Percentiles rank a stretch among this genome's conserved stretches.
Evolutionary conservation across 306 rosid genomes (phyloP).

Genomic region (Prunus campanulata): DNA sequence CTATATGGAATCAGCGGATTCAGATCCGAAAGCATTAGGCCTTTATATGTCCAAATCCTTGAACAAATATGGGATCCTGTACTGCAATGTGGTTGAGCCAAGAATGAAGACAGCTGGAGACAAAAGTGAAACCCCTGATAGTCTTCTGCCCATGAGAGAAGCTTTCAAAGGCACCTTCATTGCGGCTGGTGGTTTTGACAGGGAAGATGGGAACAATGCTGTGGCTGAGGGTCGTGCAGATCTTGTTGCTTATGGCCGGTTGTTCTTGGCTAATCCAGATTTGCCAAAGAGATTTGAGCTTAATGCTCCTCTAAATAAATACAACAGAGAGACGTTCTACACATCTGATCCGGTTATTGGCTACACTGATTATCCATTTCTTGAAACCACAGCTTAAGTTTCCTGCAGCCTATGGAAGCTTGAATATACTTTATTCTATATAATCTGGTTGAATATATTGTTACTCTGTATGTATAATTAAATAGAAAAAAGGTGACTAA

Average conservation of each 20-base stretch:
- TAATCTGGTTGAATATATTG: too few species aligned
- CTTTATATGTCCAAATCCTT: slow-evolving; percentile 43
- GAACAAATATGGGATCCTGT: slow-evolving; percentile 40
- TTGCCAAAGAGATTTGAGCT: slow-evolving; percentile 47
- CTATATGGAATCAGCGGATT: slow-evolving; percentile 53
- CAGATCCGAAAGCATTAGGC: slow-evolving; percentile 59
- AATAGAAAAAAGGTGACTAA: too few species aligned
- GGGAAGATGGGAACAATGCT: slow-evolving; percentile 42
- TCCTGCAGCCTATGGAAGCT: background rate
- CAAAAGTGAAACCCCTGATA: background rate
- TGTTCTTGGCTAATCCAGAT: slow-evolving; percentile 57
- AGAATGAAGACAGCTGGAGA: slow-evolving; percentile 45
- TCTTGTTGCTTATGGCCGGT: slow-evolving; percentile 54
- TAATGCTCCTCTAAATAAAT: slow-evolving; percentile 37
- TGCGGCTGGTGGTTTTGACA: slow-evolving; percentile 49
- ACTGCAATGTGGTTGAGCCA: slow-evolving; percentile 65
- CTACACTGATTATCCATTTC: background rate
- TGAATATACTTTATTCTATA: too few species aligned
- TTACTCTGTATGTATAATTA: too few species aligned
- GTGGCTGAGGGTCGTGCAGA: slow-evolving; percentile 18
- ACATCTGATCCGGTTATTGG: background rate
- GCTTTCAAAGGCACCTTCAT: slow-evolving; percentile 57
- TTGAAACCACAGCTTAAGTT: background rate
- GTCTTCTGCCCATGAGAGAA: slow-evolving; percentile 42
- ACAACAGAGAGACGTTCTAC: background rate